A percentile compares a stretch with the other conserved stretches of the same genome.
Conservation (phyloP, 164 flowering plant species). For the Aristolochia fimbriata region DNA sequence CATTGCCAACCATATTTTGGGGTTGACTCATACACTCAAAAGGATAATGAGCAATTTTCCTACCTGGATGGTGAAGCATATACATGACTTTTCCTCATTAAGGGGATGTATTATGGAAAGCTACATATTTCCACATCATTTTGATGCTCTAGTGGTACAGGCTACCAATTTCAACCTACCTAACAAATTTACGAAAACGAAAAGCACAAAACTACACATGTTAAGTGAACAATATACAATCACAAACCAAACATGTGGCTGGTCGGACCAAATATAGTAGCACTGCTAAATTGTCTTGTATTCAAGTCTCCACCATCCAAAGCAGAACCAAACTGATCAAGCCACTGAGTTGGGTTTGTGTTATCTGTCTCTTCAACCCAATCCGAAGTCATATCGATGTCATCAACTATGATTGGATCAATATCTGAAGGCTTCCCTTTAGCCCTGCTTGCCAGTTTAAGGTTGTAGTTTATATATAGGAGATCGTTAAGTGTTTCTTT, state of each 20-base stretch:
- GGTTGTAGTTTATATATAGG: slow-evolving; percentile 62
- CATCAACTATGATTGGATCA: slow-evolving; percentile 68
- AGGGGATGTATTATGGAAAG: no score
- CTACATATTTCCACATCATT: no score
- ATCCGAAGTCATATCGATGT: slow-evolving; percentile 92
- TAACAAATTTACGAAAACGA: no score
- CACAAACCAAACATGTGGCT: slow-evolving; percentile 59
- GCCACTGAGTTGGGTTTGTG: slow-evolving; percentile 75
- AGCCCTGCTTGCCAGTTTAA: slow-evolving; percentile 51
- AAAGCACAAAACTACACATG: background rate
- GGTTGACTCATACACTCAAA: no score
- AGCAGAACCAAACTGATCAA: slow-evolving; percentile 66
- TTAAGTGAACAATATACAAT: slow-evolving; percentile 49
- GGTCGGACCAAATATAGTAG: slow-evolving; percentile 49
- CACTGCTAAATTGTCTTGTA: slow-evolving; percentile 59
- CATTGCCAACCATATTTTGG: no score
- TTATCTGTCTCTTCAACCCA: slow-evolving; percentile 90
- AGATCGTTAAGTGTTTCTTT: slow-evolving; percentile 70
- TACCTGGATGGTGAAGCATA: no score
- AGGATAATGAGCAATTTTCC: no score
- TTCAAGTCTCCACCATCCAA: slow-evolving; percentile 76
- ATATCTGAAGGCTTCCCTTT: slow-evolving; percentile 37
- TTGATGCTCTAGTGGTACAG: no score
- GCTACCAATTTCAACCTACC: no score
- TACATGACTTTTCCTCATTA: no score